Conservation (phyloP, 192 early-diverging fungal species). For the Cladochytrium replicatum region DNA sequence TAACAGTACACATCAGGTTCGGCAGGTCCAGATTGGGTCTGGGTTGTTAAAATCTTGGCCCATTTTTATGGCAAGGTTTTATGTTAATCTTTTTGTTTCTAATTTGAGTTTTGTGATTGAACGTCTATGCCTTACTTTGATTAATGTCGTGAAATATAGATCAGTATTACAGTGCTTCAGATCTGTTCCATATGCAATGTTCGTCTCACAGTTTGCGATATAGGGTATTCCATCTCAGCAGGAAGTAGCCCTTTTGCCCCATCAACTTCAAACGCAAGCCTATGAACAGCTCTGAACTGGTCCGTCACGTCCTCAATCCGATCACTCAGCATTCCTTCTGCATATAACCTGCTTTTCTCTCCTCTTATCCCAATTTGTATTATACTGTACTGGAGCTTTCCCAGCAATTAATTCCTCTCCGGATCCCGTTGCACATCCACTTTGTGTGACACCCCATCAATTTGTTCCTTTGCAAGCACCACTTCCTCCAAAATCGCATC, state of each 20-base stretch:
- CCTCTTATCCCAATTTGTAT: conserved; percentile 9
- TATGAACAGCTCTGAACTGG: background rate
- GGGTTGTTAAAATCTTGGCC: too few species aligned
- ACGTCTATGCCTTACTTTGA: too few species aligned
- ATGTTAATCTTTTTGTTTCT: too few species aligned
- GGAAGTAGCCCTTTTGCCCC: conserved; percentile 1
- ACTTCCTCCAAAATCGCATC: background rate
- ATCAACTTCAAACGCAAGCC: background rate
- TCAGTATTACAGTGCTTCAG: too few species aligned
- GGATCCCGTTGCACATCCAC: conserved; percentile 15
- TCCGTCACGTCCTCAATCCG: conserved; percentile 7
- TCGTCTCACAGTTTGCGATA: too few species aligned
- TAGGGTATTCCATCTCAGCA: too few species aligned
- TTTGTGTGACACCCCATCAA: background rate
- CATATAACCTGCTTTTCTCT: conserved; percentile 2
- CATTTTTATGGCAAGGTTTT: too few species aligned
- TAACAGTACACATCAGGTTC: too few species aligned
- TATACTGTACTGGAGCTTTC: conserved; percentile 1
- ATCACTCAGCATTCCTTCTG: conserved; percentile 6
- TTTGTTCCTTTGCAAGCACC: conserved; percentile 1
- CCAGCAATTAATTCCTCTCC: conserved; percentile 6
- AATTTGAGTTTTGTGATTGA: too few species aligned
- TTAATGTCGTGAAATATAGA: too few species aligned
- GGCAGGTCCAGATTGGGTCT: too few species aligned
- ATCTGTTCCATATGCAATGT: too few species aligned